These are phyloP conservation scores for Bruguiera gymnorhiza DNA, from an alignment of 345 rosid species.

Conservation along the genomic window DNA sequence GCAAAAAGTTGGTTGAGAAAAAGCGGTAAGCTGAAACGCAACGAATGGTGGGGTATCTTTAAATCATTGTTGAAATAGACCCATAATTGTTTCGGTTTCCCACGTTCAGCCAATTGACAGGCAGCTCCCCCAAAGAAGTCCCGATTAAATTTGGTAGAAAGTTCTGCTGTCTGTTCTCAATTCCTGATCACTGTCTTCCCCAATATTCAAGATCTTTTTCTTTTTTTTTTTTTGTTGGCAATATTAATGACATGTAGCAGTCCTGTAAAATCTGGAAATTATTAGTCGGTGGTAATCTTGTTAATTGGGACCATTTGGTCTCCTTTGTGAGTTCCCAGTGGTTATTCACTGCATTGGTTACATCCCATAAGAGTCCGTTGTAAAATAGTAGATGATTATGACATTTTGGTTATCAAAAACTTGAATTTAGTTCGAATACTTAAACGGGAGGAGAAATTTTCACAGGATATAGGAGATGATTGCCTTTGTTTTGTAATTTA, in stretches of 20 bases:
- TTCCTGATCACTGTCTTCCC: not conserved
- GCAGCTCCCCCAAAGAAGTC: conserved; percentile 12
- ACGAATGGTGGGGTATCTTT: conserved; percentile 22
- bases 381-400: too few relatives aligned
- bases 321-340: conserved; percentile 28
- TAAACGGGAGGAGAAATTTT: too few relatives aligned
- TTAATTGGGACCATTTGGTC: not conserved
- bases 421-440: too few relatives aligned
- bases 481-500: too few relatives aligned
- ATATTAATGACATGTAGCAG: too few relatives aligned
- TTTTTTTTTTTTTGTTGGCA: too few relatives aligned
- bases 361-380: too few relatives aligned
- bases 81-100: conserved; percentile 49
- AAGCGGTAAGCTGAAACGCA: conserved; percentile 31
- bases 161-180: not conserved
- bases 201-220: too few relatives aligned
- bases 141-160: conserved; percentile 6
- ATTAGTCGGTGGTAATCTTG: too few relatives aligned
- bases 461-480: too few relatives aligned
- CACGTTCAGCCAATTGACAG: conserved; percentile 38
- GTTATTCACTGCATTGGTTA: conserved; percentile 4
- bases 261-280: too few relatives aligned
- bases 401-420: too few relatives aligned
- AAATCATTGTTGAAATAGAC: conserved; percentile 41
- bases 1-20: not conserved